Evolutionary conservation across 2,329 filamentous ascomycete species (phyloP), one percentile per base, ranked within the genome.

Genomic region (Cladorrhinum sp.): DNA sequence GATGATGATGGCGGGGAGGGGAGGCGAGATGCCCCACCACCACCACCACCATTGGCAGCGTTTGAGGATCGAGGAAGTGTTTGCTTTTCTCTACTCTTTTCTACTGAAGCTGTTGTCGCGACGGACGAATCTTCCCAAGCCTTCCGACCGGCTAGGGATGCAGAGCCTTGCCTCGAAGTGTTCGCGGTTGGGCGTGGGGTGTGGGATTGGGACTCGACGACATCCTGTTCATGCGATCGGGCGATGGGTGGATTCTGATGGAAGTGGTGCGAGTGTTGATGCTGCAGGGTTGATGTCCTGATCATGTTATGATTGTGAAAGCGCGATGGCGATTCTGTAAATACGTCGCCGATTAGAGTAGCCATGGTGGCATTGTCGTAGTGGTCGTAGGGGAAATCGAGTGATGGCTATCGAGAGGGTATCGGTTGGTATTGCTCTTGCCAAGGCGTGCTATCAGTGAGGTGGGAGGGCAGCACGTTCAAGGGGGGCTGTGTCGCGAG

Each of bases 281-380:
- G 78, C 65, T 80, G 79, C 65, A 79, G 68, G 55, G 76, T 76
- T 50, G 80, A 74, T 59, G 77, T 75, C 61, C 78, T 76, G 79
- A 91, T 89, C 81, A 87, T 89, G 78, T 81, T 85, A 79, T 86
- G 32, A 20, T 18, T 45, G 18, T 45, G 85, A 76, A 89, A 88
- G 77, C 86, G 84, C 69, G 85, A 81, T 18, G 61, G 51, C 68
- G 87, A 81, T 77, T 91, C 87, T 75, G 90, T 84, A 77, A 87
- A 85, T 78, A 87, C 87, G 79, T 93, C 91, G 74, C 83, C 83
- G 68, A 87, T 82, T 75, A 87, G 74, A 76, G 84, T 80, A 71
- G 84, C 85, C 85, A 88, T 87, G 77, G 75, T 81, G 78, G 78
- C 71, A 64, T 66, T 55, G 64, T 56, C 22, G 53, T 48, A 23